A percentile compares a stretch with the other conserved stretches of the same genome.
These are phyloP conservation scores for Mucuna pruriens DNA, from an alignment of 306 rosid species.

Conservation along the genomic window DNA sequence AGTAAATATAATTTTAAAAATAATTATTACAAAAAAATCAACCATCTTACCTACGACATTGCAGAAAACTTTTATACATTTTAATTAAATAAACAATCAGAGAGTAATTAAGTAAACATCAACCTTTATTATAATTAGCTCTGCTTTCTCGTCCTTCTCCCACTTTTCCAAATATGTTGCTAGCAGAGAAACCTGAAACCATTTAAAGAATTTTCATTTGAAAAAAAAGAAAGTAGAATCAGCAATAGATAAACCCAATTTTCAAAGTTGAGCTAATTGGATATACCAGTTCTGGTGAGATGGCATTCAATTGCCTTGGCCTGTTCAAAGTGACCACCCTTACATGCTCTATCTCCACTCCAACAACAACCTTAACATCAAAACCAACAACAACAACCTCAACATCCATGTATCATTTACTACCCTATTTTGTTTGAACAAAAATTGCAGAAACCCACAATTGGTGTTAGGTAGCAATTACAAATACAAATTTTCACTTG, in stretches of 20 bases:
- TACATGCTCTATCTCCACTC: constrained; percentile 75
- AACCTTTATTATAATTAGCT: constrained; percentile 85
- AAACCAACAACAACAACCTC: constrained; percentile 29
- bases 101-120: constrained; percentile 35
- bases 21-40: background rate
- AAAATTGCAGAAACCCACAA: background rate
- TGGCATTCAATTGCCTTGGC: constrained; percentile 85
- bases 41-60: background rate
- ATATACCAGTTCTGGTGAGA: constrained; percentile 73
- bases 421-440: background rate
- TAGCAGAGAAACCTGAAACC: constrained; percentile 71
- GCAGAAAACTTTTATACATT: background rate
- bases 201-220: background rate
- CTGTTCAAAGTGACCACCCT: constrained; percentile 82
- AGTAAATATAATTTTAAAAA: background rate
- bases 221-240: background rate
- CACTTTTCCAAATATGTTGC: constrained; percentile 86
- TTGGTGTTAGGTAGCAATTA: background rate
- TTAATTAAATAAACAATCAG: background rate
- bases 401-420: constrained; percentile 5
- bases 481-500: background rate
- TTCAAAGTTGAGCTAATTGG: background rate
- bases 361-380: constrained; percentile 70
- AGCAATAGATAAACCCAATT: background rate
- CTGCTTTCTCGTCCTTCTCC: constrained; percentile 80